Conservation (phyloP, 2,329 filamentous ascomycete species). For the Ophiostoma sp. region DNA sequence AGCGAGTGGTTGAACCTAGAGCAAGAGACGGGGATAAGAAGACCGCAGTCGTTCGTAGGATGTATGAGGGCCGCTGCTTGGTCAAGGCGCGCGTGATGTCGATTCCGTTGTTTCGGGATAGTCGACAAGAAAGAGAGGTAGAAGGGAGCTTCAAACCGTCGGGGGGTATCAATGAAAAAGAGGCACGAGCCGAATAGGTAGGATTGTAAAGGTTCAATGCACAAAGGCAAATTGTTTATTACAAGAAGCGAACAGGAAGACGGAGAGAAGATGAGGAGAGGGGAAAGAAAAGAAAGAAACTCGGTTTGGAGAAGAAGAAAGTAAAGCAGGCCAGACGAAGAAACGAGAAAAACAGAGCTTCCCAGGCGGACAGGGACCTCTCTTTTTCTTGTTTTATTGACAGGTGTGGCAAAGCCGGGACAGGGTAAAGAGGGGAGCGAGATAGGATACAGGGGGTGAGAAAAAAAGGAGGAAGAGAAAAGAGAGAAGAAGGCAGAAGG, state of each 20-base stretch:
- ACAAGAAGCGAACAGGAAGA: constrained; percentile 16
- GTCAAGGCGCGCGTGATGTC: constrained; percentile 7
- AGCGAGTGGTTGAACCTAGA: background rate
- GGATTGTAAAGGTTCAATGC: constrained; percentile 11
- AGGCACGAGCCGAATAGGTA: background rate
- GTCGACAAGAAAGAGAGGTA: background rate
- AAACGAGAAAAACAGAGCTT: background rate
- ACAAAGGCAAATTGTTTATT: constrained; percentile 19
- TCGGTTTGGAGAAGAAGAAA: background rate
- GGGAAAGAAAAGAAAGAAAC: constrained; percentile 8
- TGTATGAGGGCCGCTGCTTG: background rate
- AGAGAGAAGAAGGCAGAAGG: background rate
- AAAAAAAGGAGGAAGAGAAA: background rate
- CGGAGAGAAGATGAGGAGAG: constrained; percentile 1
- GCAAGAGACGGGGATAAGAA: background rate
- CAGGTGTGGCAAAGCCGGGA: constrained; percentile 11
- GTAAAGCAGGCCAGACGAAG: background rate
- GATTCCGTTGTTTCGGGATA: background rate
- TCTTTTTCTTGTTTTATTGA: constrained; percentile 13
- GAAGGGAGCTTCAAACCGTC: constrained; percentile 12
- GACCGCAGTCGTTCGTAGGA: background rate
- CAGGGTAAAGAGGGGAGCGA: background rate
- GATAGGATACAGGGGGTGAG: constrained; percentile 5
- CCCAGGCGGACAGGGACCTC: background rate
- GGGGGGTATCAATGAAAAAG: constrained; percentile 26